Conservation (phyloP, 2,329 filamentous ascomycete species). For the Neonectria coccinea region DNA sequence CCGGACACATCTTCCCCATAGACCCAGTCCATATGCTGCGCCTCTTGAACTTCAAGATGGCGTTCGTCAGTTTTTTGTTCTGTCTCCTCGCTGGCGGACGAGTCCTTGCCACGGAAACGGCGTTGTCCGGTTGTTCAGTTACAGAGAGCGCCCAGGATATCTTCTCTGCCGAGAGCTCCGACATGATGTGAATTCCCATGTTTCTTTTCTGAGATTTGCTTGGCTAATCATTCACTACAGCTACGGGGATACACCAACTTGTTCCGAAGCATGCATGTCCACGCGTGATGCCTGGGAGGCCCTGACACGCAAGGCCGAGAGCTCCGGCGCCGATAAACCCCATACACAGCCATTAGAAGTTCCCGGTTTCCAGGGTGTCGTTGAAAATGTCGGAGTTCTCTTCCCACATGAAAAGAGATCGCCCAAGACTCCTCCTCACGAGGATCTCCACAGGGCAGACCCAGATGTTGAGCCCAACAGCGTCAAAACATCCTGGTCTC, state of each 20-base stretch:
- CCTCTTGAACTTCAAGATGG: background rate
- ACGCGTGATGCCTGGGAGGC: background rate
- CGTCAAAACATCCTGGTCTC: background rate
- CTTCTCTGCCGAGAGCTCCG: background rate
- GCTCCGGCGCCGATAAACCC: background rate
- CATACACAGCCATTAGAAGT: background rate
- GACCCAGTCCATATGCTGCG: background rate
- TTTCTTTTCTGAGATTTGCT: background rate
- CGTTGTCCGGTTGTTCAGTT: background rate
- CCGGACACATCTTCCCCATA: background rate
- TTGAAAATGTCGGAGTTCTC: background rate
- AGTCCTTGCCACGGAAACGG: background rate
- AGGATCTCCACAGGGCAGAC: background rate
- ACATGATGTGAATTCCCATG: background rate
- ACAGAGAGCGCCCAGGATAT: background rate
- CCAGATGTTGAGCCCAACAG: background rate
- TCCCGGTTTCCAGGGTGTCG: background rate
- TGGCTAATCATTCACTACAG: background rate
- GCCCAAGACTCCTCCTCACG: background rate
- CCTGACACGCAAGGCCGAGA: background rate
- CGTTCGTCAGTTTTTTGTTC: background rate
- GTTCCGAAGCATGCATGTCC: slow-evolving; percentile 1
- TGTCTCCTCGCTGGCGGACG: background rate
- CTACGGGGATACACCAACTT: slow-evolving; percentile 1
- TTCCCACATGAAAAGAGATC: background rate